Conservation (phyloP, 2,329 filamentous ascomycete species). For the Samsoniella hepiali region DNA sequence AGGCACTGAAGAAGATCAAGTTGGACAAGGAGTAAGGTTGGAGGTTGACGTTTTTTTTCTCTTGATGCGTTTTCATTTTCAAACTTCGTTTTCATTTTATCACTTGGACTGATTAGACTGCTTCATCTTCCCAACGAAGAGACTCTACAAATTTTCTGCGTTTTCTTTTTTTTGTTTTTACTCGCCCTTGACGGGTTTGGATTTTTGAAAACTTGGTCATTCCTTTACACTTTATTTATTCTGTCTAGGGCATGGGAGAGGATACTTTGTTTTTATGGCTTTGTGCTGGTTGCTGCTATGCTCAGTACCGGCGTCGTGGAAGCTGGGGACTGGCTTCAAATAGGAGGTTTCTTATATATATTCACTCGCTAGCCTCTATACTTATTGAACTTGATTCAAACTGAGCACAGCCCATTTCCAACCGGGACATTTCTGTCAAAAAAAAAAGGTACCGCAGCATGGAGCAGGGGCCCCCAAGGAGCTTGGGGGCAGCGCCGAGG, state of each 20-base stretch:
- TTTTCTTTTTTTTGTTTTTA: slow-evolving; percentile 8
- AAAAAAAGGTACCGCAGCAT: background rate
- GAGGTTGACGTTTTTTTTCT: background rate
- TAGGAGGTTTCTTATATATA: background rate
- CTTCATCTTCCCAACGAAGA: slow-evolving; percentile 36
- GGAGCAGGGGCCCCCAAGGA: background rate
- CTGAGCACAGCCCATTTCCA: no score
- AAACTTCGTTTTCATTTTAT: slow-evolving; percentile 2
- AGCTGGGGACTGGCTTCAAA: slow-evolving; percentile 2
- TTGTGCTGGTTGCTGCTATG: background rate
- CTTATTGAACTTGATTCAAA: background rate
- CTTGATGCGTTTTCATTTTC: slow-evolving; percentile 18
- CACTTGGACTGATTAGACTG: slow-evolving; percentile 28
- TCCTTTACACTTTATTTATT: background rate
- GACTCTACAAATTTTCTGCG: slow-evolving; percentile 23
- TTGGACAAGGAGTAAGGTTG: background rate
- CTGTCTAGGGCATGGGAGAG: background rate
- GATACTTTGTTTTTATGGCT: background rate
- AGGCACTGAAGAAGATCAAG: background rate
- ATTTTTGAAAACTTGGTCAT: background rate
- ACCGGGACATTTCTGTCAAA: no score
- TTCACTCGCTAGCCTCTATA: background rate
- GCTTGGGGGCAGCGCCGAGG: background rate
- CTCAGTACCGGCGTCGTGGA: background rate
- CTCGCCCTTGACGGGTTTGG: background rate